Percentiles rank a stretch among this genome's conserved stretches.
Evolutionary conservation across 352 stramenopile genomes (phyloP).

Genomic region (Globisporangium cylindrosporum): DNA sequence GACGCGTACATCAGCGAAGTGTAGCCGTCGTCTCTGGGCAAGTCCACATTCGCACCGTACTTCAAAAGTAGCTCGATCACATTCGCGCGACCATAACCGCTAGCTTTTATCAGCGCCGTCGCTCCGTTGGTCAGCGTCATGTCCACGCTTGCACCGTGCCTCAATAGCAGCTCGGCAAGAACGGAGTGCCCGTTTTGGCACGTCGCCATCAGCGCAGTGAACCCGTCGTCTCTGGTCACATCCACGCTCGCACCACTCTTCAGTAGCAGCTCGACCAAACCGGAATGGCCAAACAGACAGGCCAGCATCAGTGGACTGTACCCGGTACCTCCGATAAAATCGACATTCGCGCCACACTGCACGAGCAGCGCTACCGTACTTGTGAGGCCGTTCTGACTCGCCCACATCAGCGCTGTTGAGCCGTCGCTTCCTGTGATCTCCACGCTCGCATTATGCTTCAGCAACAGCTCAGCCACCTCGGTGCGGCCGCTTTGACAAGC

Average conservation of each 20-base stretch:
- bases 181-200: not conserved
- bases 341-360: not conserved
- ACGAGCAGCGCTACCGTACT: not conserved
- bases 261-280: not conserved
- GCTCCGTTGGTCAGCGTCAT: not conserved
- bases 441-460: not conserved
- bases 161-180: not conserved
- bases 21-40: not conserved
- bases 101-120: conserved; percentile 5
- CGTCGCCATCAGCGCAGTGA: not conserved
- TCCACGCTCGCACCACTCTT: not conserved
- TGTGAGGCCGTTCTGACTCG: not conserved
- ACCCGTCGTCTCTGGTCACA: not conserved
- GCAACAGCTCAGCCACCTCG: not conserved
- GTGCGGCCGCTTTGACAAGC: not conserved
- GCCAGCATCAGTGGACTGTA: not conserved
- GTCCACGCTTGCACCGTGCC: not conserved
- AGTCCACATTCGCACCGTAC: not conserved
- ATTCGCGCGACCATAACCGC: not conserved
- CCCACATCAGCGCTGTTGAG: not conserved
- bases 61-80: not conserved
- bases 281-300: not conserved
- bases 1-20: conserved; percentile 10
- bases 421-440: not conserved
- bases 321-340: not conserved